phyloP scores from a whole-genome alignment of 352 stramenopile genomes.

The Albugo laibachii region DNA sequence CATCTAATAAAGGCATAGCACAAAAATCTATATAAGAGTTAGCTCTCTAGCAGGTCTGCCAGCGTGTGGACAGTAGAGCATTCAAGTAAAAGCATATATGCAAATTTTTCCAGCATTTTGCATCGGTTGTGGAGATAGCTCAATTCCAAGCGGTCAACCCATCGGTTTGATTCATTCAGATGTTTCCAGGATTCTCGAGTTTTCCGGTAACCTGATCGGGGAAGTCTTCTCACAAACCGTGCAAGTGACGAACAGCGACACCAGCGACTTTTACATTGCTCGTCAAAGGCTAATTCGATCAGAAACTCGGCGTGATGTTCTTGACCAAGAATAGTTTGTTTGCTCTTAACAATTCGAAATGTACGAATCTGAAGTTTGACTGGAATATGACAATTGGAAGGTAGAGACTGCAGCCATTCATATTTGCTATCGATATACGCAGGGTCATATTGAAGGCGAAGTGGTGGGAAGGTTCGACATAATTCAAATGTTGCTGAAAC shows the following conservation, averaged over 20 bases:
- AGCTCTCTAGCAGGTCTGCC: conserved; percentile 45
- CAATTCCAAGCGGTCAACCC: conserved; percentile 70
- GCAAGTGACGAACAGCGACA: conserved; percentile 53
- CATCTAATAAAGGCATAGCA: too few relatives aligned
- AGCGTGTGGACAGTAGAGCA: conserved; percentile 45
- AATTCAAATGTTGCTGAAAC: conserved; percentile 40
- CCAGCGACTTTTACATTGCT: conserved; percentile 50
- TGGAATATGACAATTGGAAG: conserved; percentile 50
- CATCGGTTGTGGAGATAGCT: conserved; percentile 68
- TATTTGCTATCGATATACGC: conserved; percentile 39
- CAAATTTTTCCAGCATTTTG: conserved; percentile 53
- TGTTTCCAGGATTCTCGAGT: conserved; percentile 31
- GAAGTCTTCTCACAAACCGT: conserved; percentile 33
- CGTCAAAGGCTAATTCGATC: conserved; percentile 56
- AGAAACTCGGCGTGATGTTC: conserved; percentile 63
- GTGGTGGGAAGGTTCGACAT: conserved; percentile 40
- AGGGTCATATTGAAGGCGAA: conserved; percentile 13
- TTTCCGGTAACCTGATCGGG: conserved; percentile 29
- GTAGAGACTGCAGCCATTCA: conserved; percentile 35
- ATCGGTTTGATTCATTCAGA: conserved; percentile 35
- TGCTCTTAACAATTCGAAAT: conserved; percentile 55
- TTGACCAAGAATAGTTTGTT: not conserved
- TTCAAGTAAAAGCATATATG: conserved; percentile 50
- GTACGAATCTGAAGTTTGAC: conserved; percentile 65
- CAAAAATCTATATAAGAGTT: not conserved